Percentiles rank a stretch among this genome's conserved stretches.
Evolutionary conservation across 345 rosid genomes (phyloP).

Genomic region (Viola odorata): DNA sequence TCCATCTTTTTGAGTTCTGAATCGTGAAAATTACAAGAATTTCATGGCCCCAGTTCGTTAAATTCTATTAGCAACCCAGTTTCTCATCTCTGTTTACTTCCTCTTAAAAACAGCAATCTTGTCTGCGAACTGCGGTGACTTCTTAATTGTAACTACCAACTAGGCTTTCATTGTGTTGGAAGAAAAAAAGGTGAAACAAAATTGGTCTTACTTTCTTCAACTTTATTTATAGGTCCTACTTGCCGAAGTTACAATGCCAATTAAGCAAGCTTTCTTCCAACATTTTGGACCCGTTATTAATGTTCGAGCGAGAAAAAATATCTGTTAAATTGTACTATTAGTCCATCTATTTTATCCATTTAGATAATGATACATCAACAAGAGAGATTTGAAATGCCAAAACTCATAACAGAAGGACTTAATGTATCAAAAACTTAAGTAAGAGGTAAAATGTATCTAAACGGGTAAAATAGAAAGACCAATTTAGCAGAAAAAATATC

Average conservation of each 20-base stretch:
- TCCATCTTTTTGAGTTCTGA: background rate
- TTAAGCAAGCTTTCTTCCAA: background rate
- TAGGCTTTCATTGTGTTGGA: background rate
- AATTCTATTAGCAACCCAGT: background rate
- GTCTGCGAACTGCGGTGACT: background rate
- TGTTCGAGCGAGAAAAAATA: no score
- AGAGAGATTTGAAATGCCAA: no score
- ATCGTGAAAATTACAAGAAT: background rate
- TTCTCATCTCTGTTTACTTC: background rate
- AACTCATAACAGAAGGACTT: no score
- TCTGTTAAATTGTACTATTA: no score
- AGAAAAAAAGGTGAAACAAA: background rate
- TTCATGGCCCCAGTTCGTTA: slow-evolving; percentile 4
- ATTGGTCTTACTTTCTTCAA: background rate
- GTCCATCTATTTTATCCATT: no score
- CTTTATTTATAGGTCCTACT: slow-evolving; percentile 4
- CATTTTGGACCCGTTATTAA: background rate
- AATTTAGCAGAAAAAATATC: background rate
- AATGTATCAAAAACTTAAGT: no score
- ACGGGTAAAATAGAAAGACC: background rate
- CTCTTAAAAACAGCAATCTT: slow-evolving; percentile 3
- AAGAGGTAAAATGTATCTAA: no score
- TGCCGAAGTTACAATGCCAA: background rate
- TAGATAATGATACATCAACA: no score
- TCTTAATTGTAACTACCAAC: background rate